phyloP scores from a whole-genome alignment of 768 basidiomycete species.

The Naganishia vishniacii region DNA sequence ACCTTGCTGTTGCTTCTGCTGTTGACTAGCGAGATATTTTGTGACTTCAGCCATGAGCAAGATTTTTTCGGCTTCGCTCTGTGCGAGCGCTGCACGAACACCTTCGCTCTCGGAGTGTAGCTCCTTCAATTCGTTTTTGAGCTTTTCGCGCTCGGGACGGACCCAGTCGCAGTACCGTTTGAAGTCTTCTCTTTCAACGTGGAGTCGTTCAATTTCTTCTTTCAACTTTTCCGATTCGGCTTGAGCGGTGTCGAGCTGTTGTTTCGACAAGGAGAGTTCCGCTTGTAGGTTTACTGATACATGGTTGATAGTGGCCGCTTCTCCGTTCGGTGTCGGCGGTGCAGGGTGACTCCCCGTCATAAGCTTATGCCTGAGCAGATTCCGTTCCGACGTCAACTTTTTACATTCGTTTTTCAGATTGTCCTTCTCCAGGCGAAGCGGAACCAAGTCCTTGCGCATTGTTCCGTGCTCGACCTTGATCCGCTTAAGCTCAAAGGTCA shows the following conservation, averaged over 20 bases:
- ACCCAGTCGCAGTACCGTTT: slow-evolving; percentile 14
- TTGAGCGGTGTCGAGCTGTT: neutral
- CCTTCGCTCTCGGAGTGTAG: neutral
- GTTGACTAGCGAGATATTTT: slow-evolving; percentile 8
- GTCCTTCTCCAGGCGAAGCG: neutral
- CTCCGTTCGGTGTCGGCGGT: too few relatives aligned
- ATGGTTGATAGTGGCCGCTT: too few relatives aligned
- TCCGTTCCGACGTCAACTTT: slow-evolving; percentile 1
- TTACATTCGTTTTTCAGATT: slow-evolving; percentile 1
- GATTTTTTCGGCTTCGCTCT: neutral
- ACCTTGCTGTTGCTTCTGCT: neutral
- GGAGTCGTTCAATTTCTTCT: neutral
- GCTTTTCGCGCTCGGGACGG: slow-evolving; percentile 10
- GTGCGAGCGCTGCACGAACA: neutral
- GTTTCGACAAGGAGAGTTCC: neutral
- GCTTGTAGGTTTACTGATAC: too few relatives aligned
- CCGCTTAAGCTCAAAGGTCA: neutral
- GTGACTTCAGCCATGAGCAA: neutral
- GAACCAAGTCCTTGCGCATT: neutral
- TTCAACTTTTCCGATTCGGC: neutral
- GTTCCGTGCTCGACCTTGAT: neutral
- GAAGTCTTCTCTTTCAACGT: neutral
- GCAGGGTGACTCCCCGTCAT: too few relatives aligned
- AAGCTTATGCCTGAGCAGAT: neutral
- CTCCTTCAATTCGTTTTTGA: neutral